Percentiles rank a stretch among this genome's conserved stretches.
Evolutionary conservation across 345 rosid genomes (phyloP).

Genomic region (Erodium maritimum): DNA sequence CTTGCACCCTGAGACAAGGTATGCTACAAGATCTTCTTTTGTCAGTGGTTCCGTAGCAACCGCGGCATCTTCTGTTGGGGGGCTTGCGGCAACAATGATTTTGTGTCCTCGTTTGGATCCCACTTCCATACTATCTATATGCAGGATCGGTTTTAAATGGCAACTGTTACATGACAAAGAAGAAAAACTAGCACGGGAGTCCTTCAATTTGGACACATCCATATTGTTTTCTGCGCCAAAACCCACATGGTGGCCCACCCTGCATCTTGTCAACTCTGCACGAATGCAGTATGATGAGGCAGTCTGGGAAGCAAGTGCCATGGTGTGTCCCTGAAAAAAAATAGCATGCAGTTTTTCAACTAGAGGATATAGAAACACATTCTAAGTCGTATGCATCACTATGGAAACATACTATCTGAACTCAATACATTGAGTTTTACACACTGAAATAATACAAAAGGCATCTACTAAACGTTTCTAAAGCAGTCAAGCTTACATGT

Average conservation of each 20-base stretch:
- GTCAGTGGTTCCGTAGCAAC: slow-evolving; percentile 71
- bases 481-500: neutral
- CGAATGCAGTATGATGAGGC: slow-evolving; percentile 31
- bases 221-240: slow-evolving; percentile 16
- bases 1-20: slow-evolving; percentile 97
- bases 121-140: slow-evolving; percentile 13
- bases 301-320: slow-evolving; percentile 54
- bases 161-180: slow-evolving; percentile 23
- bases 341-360: slow-evolving; percentile 1
- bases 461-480: neutral
- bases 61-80: slow-evolving; percentile 79
- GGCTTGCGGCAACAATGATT: slow-evolving; percentile 71
- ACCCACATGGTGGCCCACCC: slow-evolving; percentile 18
- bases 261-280: slow-evolving; percentile 19
- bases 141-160: slow-evolving; percentile 13
- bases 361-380: neutral
- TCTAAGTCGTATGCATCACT: neutral
- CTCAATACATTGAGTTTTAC: neutral
- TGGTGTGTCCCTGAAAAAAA: slow-evolving; percentile 21
- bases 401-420: neutral
- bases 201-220: slow-evolving; percentile 27
- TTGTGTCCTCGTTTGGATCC: slow-evolving; percentile 34
- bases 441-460: neutral
- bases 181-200: slow-evolving; percentile 17
- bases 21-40: slow-evolving; percentile 75